These are phyloP conservation scores for Pseudopithomyces chartarum DNA, from an alignment of 2,329 filamentous ascomycete genomes.

Conservation along the genomic window DNA sequence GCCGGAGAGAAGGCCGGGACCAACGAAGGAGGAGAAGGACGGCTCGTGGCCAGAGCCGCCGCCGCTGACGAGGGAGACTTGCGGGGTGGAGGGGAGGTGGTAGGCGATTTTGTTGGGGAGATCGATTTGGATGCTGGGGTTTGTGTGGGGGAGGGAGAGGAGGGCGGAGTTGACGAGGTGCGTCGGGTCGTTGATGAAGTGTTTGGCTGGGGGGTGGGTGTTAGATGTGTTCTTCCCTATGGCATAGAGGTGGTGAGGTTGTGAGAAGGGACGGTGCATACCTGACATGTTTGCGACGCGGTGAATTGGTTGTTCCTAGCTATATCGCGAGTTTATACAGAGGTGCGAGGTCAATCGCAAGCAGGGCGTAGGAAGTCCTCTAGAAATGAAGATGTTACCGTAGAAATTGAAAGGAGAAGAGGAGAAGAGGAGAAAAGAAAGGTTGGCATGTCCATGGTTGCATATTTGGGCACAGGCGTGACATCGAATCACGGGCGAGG, in stretches of 20 bases:
- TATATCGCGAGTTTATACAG: too few relatives aligned
- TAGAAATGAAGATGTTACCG: neutral
- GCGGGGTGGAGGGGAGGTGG: constrained; percentile 34
- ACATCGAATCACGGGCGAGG: neutral
- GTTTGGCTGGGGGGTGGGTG: constrained; percentile 62
- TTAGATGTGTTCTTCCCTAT: neutral
- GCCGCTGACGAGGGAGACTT: constrained; percentile 84
- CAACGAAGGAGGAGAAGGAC: constrained; percentile 84
- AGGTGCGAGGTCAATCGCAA: neutral
- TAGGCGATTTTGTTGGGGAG: constrained; percentile 72
- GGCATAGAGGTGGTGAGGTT: neutral
- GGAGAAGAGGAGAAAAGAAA: too few relatives aligned
- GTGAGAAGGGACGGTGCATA: neutral
- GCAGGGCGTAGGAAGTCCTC: neutral
- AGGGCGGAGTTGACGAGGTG: constrained; percentile 79
- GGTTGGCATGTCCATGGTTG: neutral
- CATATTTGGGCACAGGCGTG: neutral
- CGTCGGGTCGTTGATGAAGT: constrained; percentile 86
- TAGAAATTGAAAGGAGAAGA: neutral
- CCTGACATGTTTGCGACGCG: neutral
- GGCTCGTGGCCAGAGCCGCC: constrained; percentile 92
- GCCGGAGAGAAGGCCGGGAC: constrained; percentile 76
- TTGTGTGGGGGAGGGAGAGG: constrained; percentile 77
- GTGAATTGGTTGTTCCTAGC: neutral
- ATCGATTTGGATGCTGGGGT: constrained; percentile 82